Percentiles rank a stretch among this genome's conserved stretches.
These are phyloP conservation scores for Arctium minus DNA, from an alignment of 129 eudicot species.

Conservation along the genomic window DNA sequence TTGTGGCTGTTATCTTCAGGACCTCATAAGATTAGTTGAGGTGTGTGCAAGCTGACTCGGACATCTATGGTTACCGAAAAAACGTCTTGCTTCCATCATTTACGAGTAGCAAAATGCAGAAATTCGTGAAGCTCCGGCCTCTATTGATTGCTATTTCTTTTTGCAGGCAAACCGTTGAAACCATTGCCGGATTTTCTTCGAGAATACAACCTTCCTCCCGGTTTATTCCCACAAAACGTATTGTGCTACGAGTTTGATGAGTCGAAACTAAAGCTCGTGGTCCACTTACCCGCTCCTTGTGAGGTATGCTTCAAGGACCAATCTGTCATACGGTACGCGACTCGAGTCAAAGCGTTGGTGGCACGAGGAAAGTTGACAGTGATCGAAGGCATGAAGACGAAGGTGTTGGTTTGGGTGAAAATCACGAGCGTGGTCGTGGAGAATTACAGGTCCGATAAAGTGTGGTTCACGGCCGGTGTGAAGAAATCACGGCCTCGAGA, in stretches of 20 bases:
- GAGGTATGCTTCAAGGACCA: constrained; percentile 80
- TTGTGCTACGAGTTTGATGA: constrained; percentile 79
- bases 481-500: constrained; percentile 72
- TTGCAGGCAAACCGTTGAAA: constrained; percentile 61
- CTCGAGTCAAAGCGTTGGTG: constrained; percentile 68
- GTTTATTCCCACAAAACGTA: constrained; percentile 76
- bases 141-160: background rate
- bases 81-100: background rate
- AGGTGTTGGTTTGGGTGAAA: constrained; percentile 76
- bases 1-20: background rate
- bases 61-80: background rate
- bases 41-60: too few species aligned
- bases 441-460: constrained; percentile 65
- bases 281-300: constrained; percentile 62
- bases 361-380: constrained; percentile 69
- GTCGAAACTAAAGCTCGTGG: constrained; percentile 57
- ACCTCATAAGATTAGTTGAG: background rate
- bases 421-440: constrained; percentile 61
- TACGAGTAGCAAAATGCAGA: background rate
- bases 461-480: constrained; percentile 76
- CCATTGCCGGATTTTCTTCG: constrained; percentile 68
- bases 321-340: constrained; percentile 50
- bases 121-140: background rate
- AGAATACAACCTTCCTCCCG: constrained; percentile 81
- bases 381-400: constrained; percentile 83